phyloP scores from a whole-genome alignment of 495 filamentous ascomycete genomes.

The Astrothelium subdiscretum region DNA sequence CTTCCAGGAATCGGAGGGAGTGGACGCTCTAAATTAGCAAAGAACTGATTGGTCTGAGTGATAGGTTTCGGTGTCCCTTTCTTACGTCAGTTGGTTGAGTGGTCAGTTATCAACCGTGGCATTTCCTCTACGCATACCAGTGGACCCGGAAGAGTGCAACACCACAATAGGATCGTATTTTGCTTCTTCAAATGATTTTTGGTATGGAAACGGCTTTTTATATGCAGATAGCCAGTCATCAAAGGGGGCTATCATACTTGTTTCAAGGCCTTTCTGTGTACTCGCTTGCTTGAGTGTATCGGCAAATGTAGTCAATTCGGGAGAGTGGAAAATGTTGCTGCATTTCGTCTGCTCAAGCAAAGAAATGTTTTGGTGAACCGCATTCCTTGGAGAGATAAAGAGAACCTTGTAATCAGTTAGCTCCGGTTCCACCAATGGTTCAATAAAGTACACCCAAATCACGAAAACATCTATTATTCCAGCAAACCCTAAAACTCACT shows the following conservation, averaged over 20 bases:
- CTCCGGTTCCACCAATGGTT: no score
- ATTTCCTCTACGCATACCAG: conserved; percentile 21
- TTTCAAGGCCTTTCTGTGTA: background rate
- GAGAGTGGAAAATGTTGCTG: background rate
- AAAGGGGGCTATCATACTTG: background rate
- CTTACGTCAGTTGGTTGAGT: no score
- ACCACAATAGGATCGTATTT: conserved; percentile 22
- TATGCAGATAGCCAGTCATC: background rate
- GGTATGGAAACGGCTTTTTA: conserved; percentile 12
- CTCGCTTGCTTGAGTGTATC: background rate
- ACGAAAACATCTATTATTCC: no score
- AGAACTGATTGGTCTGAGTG: background rate
- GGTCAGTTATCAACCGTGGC: no score
- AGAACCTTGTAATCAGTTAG: background rate
- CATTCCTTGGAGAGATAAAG: background rate
- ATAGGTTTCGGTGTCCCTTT: conserved; percentile 19
- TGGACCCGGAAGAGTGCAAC: conserved; percentile 24
- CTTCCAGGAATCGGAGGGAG: background rate
- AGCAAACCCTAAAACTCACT: no score
- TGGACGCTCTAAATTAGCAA: background rate
- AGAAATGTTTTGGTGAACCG: background rate
- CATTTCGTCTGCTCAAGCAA: background rate
- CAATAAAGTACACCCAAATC: no score
- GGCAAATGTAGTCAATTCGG: background rate
- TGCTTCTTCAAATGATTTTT: conserved; percentile 20